Base-by-base conservation (phyloP, 768 basidiomycete genomes). In the Phaeotremella skinneri region DNA sequence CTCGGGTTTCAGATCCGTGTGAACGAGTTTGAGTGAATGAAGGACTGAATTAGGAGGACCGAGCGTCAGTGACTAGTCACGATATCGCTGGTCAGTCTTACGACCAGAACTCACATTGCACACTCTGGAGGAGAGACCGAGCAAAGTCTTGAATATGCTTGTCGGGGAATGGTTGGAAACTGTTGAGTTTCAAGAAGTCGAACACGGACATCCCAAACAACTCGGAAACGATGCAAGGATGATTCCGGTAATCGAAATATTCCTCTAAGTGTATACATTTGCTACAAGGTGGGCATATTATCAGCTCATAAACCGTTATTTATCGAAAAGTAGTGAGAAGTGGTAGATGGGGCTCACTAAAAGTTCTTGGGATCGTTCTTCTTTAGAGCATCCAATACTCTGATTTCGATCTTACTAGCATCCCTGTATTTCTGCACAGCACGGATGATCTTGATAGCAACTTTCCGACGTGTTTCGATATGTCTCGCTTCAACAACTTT, bases 371-470 rank as follows among this genome's bases (percentile, higher is more conserved):
- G 89, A 80, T 99, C 94, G 55, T 86, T 83, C 77, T 89, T 86
- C 74, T 88, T 90, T 67, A 98, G 85, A 73, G 87, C 87, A 78
- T 92, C 86, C 47, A 99, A 83, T 20, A 99, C 96, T 52, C 92
- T 85, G 69, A 98, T 87, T 79, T 99, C 96, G 60, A 98, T 98
- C 81, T 91, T 94, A 78, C 90, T 92, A 13, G 96, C 96, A 78
- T 99, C 96, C 47, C 96, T 89, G 74, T 98, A 99, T 79, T 98
- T 99, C 51, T 90, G 94, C 51, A 99, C 94, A 51, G 92, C 91
- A 49, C 96, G 86, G 68, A 99, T 99, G 59, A 99, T 93, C 82
- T 99, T 99, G 81, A 99, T 91, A 51, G 96, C 96, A 30, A 97
- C 93, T 70, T 85, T 81, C 66, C 81, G 82, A 60, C 87, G 84